A percentile compares a stretch with the other conserved stretches of the same genome.
Conservation (phyloP, 2,329 filamentous ascomycete genomes). For the Neofusicoccum laricinum region DNA sequence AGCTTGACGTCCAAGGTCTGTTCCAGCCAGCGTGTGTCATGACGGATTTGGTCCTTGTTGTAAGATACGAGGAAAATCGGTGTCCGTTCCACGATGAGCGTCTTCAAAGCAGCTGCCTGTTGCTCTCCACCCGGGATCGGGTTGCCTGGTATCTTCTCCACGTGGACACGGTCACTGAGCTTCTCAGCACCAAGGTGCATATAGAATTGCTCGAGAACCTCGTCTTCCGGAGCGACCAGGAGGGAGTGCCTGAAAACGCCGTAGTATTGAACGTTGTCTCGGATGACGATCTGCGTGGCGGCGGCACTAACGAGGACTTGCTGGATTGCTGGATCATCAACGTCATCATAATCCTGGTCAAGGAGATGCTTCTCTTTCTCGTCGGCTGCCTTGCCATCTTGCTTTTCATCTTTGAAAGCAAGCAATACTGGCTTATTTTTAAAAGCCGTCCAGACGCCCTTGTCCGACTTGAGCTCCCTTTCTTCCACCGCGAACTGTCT, state of each 20-base stretch:
- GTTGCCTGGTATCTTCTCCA: constrained; percentile 15
- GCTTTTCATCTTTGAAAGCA: constrained; percentile 71
- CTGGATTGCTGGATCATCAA: constrained; percentile 23
- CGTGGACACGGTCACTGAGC: constrained; percentile 56
- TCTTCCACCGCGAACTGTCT: constrained; percentile 75
- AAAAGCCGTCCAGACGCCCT: constrained; percentile 73
- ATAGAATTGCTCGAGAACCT: constrained; percentile 82
- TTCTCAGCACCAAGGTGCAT: constrained; percentile 71
- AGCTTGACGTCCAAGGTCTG: constrained; percentile 75
- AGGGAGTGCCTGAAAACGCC: constrained; percentile 82
- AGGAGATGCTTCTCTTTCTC: constrained; percentile 42
- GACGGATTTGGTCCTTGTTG: constrained; percentile 72
- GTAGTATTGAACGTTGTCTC: constrained; percentile 54
- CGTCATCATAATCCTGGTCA: constrained; percentile 47
- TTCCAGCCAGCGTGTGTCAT: constrained; percentile 87
- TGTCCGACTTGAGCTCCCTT: constrained; percentile 70
- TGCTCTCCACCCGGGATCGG: constrained; percentile 57
- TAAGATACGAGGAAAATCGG: constrained; percentile 89
- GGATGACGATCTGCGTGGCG: constrained; percentile 68
- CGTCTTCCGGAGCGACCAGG: constrained; percentile 86
- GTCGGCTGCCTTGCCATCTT: constrained; percentile 30
- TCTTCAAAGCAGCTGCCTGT: constrained; percentile 66
- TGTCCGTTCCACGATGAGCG: constrained; percentile 80
- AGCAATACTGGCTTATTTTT: constrained; percentile 73
- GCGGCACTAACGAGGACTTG: constrained; percentile 11